Evolutionary conservation across 495 filamentous ascomycete genomes (phyloP).

Genomic region (Pyrenula aspistea): DNA sequence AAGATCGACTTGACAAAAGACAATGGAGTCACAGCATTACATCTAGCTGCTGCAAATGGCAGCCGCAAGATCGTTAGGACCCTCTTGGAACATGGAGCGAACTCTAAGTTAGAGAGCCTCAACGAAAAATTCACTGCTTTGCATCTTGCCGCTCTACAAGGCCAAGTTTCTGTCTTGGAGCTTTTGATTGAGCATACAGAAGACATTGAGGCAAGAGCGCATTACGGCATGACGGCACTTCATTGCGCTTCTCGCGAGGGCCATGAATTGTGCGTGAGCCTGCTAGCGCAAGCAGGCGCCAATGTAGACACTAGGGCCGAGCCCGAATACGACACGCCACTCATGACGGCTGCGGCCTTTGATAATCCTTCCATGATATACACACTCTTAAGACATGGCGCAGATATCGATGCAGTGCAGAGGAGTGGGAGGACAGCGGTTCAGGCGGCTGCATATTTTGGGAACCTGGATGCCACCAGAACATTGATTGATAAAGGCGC

Average conservation of each 20-base stretch:
- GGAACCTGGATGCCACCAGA: not conserved
- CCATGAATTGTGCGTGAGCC: constrained; percentile 40
- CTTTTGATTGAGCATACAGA: constrained; percentile 40
- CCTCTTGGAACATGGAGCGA: constrained; percentile 25
- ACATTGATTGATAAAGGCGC: not conserved
- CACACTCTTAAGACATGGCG: constrained; percentile 17
- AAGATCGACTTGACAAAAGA: constrained; percentile 44
- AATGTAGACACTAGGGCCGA: not conserved
- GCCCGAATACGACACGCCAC: not conserved
- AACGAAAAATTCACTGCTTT: constrained; percentile 26
- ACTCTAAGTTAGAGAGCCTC: not conserved
- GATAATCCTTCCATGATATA: not conserved
- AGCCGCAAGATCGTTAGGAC: constrained; percentile 42
- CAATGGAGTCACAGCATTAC: constrained; percentile 49
- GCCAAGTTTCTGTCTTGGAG: constrained; percentile 39
- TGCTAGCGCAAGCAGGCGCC: constrained; percentile 27
- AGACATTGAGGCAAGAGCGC: constrained; percentile 41
- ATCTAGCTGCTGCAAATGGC: constrained; percentile 49
- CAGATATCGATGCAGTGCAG: constrained; percentile 41
- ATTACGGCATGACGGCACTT: constrained; percentile 49
- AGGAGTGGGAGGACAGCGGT: constrained; percentile 53
- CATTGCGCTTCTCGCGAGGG: constrained; percentile 52
- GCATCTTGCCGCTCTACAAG: constrained; percentile 46
- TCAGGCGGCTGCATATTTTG: constrained; percentile 36
- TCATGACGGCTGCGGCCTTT: not conserved